A percentile compares a stretch with the other conserved stretches of the same genome.
Evolutionary conservation across 2,329 filamentous ascomycete species (phyloP).

Genomic region (Coniella lustricola): DNA sequence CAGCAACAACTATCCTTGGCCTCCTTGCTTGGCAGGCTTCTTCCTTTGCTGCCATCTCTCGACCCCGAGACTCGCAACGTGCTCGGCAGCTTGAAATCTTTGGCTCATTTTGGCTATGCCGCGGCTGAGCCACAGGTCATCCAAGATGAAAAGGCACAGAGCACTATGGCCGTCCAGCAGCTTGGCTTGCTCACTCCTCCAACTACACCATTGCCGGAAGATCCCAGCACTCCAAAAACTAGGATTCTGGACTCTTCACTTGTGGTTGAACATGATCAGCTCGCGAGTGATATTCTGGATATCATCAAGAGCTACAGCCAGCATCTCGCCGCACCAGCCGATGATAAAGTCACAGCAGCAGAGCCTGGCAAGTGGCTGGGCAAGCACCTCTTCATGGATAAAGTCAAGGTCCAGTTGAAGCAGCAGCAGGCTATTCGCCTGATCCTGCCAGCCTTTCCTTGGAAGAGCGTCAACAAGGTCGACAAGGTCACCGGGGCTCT

Average conservation of each 20-base stretch:
- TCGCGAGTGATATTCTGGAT: not conserved
- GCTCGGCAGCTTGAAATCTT: not conserved
- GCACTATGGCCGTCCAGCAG: not conserved
- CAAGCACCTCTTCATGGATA: not conserved
- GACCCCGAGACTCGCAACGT: not conserved
- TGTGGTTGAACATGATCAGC: not conserved
- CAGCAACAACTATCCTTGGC: not conserved
- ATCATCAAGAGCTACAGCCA: not conserved
- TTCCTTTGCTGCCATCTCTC: not conserved
- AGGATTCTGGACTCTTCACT: not conserved
- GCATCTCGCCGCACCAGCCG: not conserved
- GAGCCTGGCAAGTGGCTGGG: not conserved
- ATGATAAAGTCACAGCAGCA: not conserved
- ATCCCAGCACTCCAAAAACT: not conserved
- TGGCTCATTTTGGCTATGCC: no score
- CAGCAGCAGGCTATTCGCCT: not conserved
- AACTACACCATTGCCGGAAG: not conserved
- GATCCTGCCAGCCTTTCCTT: conserved; percentile 6
- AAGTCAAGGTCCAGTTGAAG: conserved; percentile 1
- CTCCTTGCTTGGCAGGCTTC: not conserved
- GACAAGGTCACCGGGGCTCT: conserved; percentile 27
- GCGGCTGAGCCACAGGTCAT: no score
- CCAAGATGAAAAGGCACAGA: not conserved
- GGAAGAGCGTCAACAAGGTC: conserved; percentile 12
- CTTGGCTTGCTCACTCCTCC: not conserved